Conservation (phyloP, 257 asterid species). For the Datura wrightii region DNA sequence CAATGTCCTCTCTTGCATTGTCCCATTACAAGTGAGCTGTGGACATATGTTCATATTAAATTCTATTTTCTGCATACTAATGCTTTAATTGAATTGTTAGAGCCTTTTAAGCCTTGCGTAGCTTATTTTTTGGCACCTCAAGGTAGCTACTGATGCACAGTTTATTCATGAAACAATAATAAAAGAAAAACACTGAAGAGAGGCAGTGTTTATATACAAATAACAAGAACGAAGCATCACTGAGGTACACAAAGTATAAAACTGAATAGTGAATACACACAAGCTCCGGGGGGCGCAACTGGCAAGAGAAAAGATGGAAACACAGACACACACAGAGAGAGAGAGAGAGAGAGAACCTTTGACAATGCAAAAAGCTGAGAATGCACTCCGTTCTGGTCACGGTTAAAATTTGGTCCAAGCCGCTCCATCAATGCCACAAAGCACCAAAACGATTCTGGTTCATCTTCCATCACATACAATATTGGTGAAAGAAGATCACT, state of each 20-base stretch:
- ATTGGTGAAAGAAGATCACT: slow-evolving; percentile 98
- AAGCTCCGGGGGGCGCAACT: neutral
- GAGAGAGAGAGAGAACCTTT: slow-evolving; percentile 64
- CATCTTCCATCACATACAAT: slow-evolving; percentile 86
- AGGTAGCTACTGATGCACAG: neutral
- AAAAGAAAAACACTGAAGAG: neutral
- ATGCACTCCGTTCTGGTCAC: slow-evolving; percentile 99
- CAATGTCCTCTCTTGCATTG: slow-evolving; percentile 22
- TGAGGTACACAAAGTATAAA: slow-evolving; percentile 15
- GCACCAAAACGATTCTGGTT: slow-evolving; percentile 96
- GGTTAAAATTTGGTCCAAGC: slow-evolving; percentile 97
- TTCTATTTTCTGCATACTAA: slow-evolving; percentile 3
- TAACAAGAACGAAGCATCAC: neutral
- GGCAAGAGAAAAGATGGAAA: neutral
- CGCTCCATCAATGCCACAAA: slow-evolving; percentile 90
- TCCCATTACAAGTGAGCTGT: slow-evolving; percentile 2
- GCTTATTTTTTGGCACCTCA: slow-evolving; percentile 15
- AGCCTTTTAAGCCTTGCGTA: neutral
- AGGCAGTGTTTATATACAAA: neutral
- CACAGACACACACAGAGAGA: neutral
- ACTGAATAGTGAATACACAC: neutral
- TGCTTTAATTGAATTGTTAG: slow-evolving; percentile 8
- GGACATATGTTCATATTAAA: neutral
- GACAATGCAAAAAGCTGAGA: slow-evolving; percentile 94
- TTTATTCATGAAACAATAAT: neutral